A percentile compares a stretch with the other conserved stretches of the same genome.
Conservation (phyloP, 73 alveolate species). For the Paramecium caudatum region DNA sequence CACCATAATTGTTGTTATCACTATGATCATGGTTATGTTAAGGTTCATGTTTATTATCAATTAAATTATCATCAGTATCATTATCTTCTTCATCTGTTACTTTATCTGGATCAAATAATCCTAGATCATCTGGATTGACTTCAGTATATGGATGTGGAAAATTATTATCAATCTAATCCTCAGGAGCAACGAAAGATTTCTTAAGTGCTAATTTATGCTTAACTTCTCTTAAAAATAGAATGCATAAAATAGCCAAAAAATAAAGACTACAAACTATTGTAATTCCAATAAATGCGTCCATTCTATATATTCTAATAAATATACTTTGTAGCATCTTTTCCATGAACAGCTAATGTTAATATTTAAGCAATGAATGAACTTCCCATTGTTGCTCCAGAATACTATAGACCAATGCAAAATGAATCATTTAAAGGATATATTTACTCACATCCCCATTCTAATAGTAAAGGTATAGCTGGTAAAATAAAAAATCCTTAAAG, state of each 20-base stretch:
- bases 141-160: slow-evolving; percentile 63
- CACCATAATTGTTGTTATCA: neutral
- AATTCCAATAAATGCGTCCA: slow-evolving; percentile 21
- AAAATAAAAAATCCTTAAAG: slow-evolving; percentile 45
- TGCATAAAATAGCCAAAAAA: neutral
- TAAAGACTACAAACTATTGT: slow-evolving; percentile 15
- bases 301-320: neutral
- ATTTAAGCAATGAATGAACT: slow-evolving; percentile 61
- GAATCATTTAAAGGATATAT: slow-evolving; percentile 56
- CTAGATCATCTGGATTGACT: slow-evolving; percentile 33
- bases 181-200: slow-evolving; percentile 35
- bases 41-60: neutral
- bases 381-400: slow-evolving; percentile 62
- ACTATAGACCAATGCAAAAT: slow-evolving; percentile 23
- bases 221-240: slow-evolving; percentile 33
- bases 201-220: slow-evolving; percentile 5
- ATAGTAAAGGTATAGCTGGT: slow-evolving; percentile 51
- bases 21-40: neutral
- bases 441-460: slow-evolving; percentile 66
- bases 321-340: slow-evolving; percentile 25
- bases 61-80: slow-evolving; percentile 29
- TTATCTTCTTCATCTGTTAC: slow-evolving; percentile 14
- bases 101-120: slow-evolving; percentile 35
- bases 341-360: neutral
- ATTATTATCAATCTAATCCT: neutral